Evolutionary conservation across 805 yeast species (phyloP).

Genomic region (Soucietia sequanensis): DNA sequence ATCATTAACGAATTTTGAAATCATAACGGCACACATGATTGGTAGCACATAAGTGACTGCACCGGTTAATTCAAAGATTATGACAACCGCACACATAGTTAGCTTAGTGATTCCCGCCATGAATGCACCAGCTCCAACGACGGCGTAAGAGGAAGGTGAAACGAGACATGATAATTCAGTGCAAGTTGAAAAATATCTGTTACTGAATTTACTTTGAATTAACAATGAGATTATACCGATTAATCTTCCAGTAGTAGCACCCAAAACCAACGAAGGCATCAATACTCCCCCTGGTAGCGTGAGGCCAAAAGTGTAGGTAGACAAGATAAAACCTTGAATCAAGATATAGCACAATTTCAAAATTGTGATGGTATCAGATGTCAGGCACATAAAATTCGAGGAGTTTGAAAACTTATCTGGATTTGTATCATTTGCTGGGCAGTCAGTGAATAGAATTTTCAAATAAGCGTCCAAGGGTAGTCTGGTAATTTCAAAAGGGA

Average conservation of each 20-base stretch:
- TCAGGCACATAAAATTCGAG: conserved; percentile 35
- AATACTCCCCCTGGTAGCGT: conserved; percentile 67
- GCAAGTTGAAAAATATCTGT: conserved; percentile 36
- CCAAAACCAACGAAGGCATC: conserved; percentile 62
- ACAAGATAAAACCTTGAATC: conserved; percentile 54
- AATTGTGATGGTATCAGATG: conserved; percentile 22
- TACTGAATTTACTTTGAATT: conserved; percentile 41
- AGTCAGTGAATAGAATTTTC: conserved; percentile 68
- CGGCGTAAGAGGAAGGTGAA: conserved; percentile 85
- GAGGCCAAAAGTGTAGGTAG: conserved; percentile 69
- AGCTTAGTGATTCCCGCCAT: conserved; percentile 78
- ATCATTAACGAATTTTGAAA: conserved; percentile 72
- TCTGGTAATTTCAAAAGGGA: conserved; percentile 53
- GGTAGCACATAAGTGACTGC: conserved; percentile 83
- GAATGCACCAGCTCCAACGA: conserved; percentile 84
- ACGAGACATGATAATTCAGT: conserved; percentile 54
- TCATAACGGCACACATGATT: conserved; percentile 78
- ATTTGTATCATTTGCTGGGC: conserved; percentile 29
- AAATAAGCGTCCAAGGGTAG: conserved; percentile 57
- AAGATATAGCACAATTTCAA: conserved; percentile 37
- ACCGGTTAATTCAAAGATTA: conserved; percentile 81
- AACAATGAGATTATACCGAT: conserved; percentile 52
- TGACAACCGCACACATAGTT: conserved; percentile 77
- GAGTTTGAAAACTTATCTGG: conserved; percentile 15
- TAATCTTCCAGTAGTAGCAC: conserved; percentile 58